Percentiles rank a stretch among this genome's conserved stretches.
These are phyloP conservation scores for Colletotrichum acutatum DNA, from an alignment of 2,329 filamentous ascomycete species.

Conservation along the genomic window DNA sequence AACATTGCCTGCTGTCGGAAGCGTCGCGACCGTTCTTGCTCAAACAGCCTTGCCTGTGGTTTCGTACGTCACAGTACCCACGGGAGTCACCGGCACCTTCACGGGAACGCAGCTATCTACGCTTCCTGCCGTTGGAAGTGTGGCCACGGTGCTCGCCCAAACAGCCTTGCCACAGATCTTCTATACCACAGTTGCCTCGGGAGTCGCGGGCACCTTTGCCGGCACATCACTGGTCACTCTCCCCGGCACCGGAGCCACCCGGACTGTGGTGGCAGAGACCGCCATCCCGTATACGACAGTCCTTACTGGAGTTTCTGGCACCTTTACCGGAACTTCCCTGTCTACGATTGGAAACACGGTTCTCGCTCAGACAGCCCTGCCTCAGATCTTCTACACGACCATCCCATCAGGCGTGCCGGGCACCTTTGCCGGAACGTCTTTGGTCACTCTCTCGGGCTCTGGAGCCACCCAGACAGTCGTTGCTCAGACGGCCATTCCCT, in stretches of 20 bases:
- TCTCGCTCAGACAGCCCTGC: not conserved
- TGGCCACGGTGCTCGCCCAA: conserved; percentile 5
- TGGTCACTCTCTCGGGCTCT: not conserved
- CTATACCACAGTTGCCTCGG: not conserved
- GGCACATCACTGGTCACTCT: not conserved
- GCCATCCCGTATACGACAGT: conserved; percentile 6
- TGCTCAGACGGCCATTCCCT: not conserved
- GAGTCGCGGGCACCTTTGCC: not conserved
- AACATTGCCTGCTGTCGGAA: not conserved
- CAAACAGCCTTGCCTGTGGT: conserved; percentile 5
- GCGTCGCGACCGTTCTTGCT: not conserved
- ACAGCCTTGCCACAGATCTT: not conserved
- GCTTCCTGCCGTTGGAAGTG: not conserved
- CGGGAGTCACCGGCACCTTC: conserved; percentile 5
- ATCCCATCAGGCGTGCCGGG: not conserved
- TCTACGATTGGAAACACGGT: not conserved
- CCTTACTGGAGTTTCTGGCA: not conserved
- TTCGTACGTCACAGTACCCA: not conserved
- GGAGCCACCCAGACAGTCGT: not conserved
- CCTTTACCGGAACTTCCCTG: conserved; percentile 1
- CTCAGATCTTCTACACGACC: not conserved
- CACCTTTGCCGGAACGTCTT: not conserved
- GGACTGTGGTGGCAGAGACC: conserved; percentile 13
- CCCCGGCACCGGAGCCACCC: not conserved
- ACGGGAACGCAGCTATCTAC: not conserved